Evolutionary conservation across 1,139 yeast genomes (phyloP), one percentile per base, ranked within the genome.

Genomic region (Debaryomycetaceae sp.): DNA sequence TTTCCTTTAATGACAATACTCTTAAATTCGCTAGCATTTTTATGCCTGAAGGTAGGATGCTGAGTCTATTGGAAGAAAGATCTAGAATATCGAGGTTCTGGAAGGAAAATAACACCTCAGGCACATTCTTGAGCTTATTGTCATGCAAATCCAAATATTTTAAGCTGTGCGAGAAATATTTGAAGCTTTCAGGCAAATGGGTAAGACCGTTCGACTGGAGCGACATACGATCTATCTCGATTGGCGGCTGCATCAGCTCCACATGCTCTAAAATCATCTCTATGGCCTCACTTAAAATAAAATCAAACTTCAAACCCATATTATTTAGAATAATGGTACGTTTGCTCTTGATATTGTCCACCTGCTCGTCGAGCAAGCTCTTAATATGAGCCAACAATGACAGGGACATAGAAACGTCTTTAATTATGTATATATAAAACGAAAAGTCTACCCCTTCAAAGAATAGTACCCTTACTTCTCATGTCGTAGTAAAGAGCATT

Each of bases 71-170:
- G 38, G 74, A 68, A 31, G 91, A 83, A 27, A 87, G 63, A 60
- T 88, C 95, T 41, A 87, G 65, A 42, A 83, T 82, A 54, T 85
- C 91, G 46, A 87, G 66, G 6, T 64, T 67, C 48, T 55, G 63
- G 52, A 75, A 76, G 44, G 63, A 75, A 57, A 50, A 68, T 49
- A 64, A 53, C 39, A 73, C 71, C 2, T 57, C 51, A 0, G 95
- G 90, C 42, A 87, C 74, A 41, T 66, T 72, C 3, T 69, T 51
- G 37, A 87, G 69, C 40, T 65, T 60, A 58, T 87, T 87, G 50
- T 75, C 72, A 54, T 86, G 85, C 40, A 87, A 66, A 59, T 87
- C 93, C 48, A 87, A 65, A 53, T 83, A 85, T 43, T 80, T 69
- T 45, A 87, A 63, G 42, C 69, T 66, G 23, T 46, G 48, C n/a